Conservation (phyloP, 2,329 filamentous ascomycete genomes). For the Parafenestella ontariensis region DNA sequence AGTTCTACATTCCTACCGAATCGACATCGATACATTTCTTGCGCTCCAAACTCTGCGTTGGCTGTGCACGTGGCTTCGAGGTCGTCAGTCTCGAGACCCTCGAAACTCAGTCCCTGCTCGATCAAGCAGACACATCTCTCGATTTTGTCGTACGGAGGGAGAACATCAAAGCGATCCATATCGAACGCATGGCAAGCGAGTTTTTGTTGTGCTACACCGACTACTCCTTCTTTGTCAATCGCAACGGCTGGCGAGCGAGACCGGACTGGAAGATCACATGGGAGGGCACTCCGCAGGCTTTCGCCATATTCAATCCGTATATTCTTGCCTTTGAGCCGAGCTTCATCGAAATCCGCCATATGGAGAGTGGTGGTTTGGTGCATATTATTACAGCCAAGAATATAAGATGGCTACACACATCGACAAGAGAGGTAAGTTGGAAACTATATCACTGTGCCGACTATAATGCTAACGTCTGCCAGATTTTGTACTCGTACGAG, state of each 20-base stretch:
- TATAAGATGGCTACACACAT: constrained; percentile 96
- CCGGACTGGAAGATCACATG: constrained; percentile 98
- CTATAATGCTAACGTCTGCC: constrained; percentile 21
- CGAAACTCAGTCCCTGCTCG: constrained; percentile 95
- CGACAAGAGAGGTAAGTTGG: constrained; percentile 82
- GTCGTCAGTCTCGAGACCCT: constrained; percentile 95
- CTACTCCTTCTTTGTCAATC: constrained; percentile 98
- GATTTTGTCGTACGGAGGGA: constrained; percentile 96
- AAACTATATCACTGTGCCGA: background rate
- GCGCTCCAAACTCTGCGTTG: constrained; percentile 94
- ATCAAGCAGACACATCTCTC: constrained; percentile 96
- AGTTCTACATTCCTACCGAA: constrained; percentile 98
- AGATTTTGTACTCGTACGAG: constrained; percentile 98
- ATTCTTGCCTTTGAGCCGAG: constrained; percentile 97
- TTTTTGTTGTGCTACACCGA: constrained; percentile 98
- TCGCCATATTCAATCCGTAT: constrained; percentile 95
- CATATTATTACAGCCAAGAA: constrained; percentile 97
- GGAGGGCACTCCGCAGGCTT: constrained; percentile 91
- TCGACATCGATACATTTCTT: constrained; percentile 98
- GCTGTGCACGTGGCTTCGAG: constrained; percentile 94
- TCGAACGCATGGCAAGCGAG: constrained; percentile 94
- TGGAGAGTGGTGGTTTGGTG: constrained; percentile 88
- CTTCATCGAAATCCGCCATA: constrained; percentile 95
- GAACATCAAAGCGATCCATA: constrained; percentile 92
- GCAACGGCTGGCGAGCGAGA: constrained; percentile 94